Evolutionary conservation across 1,139 yeast genomes (phyloP).

Genomic region (Sugiyamaella paludigena): DNA sequence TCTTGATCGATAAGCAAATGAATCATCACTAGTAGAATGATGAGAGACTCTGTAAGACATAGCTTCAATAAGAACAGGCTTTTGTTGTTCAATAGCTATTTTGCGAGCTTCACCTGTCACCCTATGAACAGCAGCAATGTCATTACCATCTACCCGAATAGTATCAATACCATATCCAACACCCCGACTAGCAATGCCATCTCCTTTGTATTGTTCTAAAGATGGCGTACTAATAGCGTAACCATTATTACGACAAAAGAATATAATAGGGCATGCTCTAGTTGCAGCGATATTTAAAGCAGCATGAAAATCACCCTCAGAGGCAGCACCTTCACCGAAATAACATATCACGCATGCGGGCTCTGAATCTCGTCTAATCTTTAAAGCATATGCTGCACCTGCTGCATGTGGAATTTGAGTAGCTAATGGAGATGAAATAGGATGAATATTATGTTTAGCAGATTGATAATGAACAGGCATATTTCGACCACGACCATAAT

Average conservation of each 20-base stretch:
- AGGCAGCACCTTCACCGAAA: conserved; percentile 42
- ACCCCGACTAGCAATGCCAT: conserved; percentile 40
- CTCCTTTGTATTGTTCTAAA: conserved; percentile 39
- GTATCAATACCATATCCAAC: conserved; percentile 40
- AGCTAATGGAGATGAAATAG: conserved; percentile 39
- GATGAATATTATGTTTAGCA: conserved; percentile 35
- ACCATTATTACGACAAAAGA: conserved; percentile 40
- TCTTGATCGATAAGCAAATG: conserved; percentile 39
- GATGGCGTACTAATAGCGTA: conserved; percentile 41
- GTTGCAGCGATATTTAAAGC: conserved; percentile 41
- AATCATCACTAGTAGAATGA: conserved; percentile 41
- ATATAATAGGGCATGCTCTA: conserved; percentile 37
- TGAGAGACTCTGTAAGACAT: conserved; percentile 41
- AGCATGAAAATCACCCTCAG: conserved; percentile 42
- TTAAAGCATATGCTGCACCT: conserved; percentile 40
- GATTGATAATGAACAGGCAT: conserved; percentile 41
- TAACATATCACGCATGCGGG: conserved; percentile 33
- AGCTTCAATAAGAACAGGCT: conserved; percentile 39
- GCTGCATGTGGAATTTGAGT: conserved; percentile 42
- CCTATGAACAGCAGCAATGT: conserved; percentile 37
- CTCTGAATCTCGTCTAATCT: conserved; percentile 27
- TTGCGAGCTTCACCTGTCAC: conserved; percentile 35
- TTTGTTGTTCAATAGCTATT: conserved; percentile 33
- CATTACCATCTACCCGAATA: conserved; percentile 40
- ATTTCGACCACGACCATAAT: conserved; percentile 36